Conservation (phyloP, 2,329 filamentous ascomycete species). For the Fusarium hainanense region DNA sequence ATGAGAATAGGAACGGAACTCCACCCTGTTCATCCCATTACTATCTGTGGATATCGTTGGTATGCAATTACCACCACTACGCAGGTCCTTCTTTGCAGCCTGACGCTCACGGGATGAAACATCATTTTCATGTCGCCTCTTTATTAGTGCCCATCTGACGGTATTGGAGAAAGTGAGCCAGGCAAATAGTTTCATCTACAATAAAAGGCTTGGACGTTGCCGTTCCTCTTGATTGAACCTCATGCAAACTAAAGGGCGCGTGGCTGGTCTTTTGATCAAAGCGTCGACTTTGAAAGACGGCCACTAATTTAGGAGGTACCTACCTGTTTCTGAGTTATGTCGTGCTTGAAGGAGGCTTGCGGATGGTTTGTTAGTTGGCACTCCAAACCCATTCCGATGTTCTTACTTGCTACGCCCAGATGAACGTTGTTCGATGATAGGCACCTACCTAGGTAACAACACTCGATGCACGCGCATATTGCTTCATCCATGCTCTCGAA, state of each 20-base stretch:
- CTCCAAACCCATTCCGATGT: conserved; percentile 1
- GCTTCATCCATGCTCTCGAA: not conserved
- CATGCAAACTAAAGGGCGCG: not conserved
- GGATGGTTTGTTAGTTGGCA: not conserved
- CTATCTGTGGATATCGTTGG: conserved; percentile 22
- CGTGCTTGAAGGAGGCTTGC: not conserved
- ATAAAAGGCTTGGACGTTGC: not conserved
- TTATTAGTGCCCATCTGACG: not conserved
- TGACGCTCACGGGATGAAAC: conserved; percentile 1
- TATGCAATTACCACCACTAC: conserved; percentile 13
- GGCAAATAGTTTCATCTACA: not conserved
- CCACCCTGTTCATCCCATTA: not conserved
- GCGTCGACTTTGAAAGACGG: not conserved
- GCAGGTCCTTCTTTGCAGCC: conserved; percentile 6
- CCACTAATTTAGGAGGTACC: conserved; percentile 1
- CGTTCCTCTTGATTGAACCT: conserved; percentile 2
- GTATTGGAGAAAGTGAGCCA: not conserved
- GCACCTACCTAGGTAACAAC: not conserved
- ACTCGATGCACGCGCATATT: not conserved
- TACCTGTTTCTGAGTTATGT: not conserved
- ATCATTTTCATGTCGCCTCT: not conserved
- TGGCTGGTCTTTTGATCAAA: conserved; percentile 1
- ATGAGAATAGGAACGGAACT: conserved; percentile 13
- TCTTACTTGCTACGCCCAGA: not conserved
- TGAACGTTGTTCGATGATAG: not conserved